Base-by-base conservation (phyloP, 345 rosid species). In the Murraya koenigii region DNA sequence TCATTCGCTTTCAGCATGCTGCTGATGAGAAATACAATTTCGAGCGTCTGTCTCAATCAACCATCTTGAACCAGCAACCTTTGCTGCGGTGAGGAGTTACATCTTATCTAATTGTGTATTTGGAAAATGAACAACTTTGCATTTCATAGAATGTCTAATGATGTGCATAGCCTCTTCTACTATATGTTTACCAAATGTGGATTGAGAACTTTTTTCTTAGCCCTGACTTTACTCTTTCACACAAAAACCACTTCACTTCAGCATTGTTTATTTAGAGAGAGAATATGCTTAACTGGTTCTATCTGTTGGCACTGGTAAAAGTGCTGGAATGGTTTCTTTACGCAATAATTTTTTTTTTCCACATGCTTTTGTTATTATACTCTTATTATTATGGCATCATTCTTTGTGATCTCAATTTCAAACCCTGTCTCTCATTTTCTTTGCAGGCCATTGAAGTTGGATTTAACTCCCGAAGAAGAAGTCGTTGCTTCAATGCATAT, bases 11-110 rank as follows among this genome's bases (percentile, higher is more conserved):
- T 65, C 89, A 96, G 99, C 99, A 96, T 88, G 99, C 99, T 75
- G 99, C 99, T 20, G 98, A 96, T 84, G 99, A 96, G 91, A 96
- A 96, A 80, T 94, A 88, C 83, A 96, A 96, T 86, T 96, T 91
- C 81, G 99, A 96, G 89, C 84, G 75, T 75, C 82, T 96, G 61
- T 91, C 97, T 32, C 86, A 87, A 78, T 91, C 98, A 77, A 96
- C 99, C 49, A 86, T 92, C 84, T 80, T 96, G 84, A 96, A 91
- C 82, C 99, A 92, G 79, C 99, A 96, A 76, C 99, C 99, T 58
- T 86, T 95, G 84, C 92, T 95, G 75, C 88, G 89, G 99, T 95
- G 77, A 89, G 93, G 82, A 80, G 75, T 78, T 78, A 77, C n/a
- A 44, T 73, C 47, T 72, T 69, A 20, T 85, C 63, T 68, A 76